Percentiles rank a stretch among this genome's conserved stretches.
Conservation (phyloP, 1,284 basidiomycete genomes). For the Malassezia equina region DNA sequence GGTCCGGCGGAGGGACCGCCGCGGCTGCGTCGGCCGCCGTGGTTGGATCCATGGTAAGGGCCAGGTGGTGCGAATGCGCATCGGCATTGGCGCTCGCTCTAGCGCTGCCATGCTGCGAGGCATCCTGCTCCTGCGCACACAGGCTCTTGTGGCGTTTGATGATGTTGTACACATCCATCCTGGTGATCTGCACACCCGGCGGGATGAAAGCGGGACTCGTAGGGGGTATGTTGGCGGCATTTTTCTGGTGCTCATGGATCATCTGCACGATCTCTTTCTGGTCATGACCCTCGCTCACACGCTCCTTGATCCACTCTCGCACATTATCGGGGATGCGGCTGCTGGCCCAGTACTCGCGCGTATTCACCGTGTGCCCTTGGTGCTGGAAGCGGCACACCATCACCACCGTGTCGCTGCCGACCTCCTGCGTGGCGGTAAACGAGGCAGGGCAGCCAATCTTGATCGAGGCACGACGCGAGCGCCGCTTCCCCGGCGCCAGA, state of each 20-base stretch:
- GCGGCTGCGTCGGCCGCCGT: neutral
- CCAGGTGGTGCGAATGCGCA: neutral
- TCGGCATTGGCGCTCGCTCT: neutral
- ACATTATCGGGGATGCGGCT: slow-evolving; percentile 18
- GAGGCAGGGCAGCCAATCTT: slow-evolving; percentile 19
- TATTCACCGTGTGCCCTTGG: slow-evolving; percentile 19
- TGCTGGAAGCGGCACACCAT: slow-evolving; percentile 20
- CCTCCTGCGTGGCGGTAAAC: slow-evolving; percentile 18
- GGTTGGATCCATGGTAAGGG: neutral
- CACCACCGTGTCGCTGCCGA: slow-evolving; percentile 16
- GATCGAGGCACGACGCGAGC: slow-evolving; percentile 16
- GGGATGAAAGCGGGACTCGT: slow-evolving; percentile 14
- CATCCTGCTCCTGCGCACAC: neutral
- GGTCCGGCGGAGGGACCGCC: neutral
- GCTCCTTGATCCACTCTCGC: slow-evolving; percentile 19
- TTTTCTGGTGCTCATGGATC: slow-evolving; percentile 20
- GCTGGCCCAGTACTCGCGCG: slow-evolving; percentile 19
- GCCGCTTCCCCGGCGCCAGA: slow-evolving; percentile 15
- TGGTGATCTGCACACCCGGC: slow-evolving; percentile 16
- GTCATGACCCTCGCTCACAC: slow-evolving; percentile 15
- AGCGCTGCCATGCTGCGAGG: neutral
- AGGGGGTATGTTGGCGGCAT: slow-evolving; percentile 10
- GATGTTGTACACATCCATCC: slow-evolving; percentile 20
- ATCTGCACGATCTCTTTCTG: slow-evolving; percentile 20
- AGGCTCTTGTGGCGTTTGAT: slow-evolving; percentile 12